Base-by-base conservation (phyloP, 2,329 filamentous ascomycete genomes). In the Ceratocystis harringtonii region DNA sequence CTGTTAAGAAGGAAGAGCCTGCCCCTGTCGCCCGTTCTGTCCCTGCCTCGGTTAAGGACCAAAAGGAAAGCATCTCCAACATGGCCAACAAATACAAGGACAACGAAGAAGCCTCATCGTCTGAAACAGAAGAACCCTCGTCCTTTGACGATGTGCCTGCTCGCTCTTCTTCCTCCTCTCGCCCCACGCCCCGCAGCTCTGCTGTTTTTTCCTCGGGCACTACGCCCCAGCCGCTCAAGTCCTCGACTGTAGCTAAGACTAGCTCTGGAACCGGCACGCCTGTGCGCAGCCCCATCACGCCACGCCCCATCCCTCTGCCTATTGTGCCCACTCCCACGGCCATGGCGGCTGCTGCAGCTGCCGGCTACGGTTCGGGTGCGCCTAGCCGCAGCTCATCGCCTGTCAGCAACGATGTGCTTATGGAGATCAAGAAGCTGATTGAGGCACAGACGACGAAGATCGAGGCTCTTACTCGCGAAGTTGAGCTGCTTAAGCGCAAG, bases 41-140 rank as follows among this genome's bases (percentile, higher is more conserved):
- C 76, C 85, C 88, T 44, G 85, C 86, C 10, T 85, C 84, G 1
- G 83, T 95, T 76, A 87, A 86, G 69, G 89, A 95, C 69, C 92
- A 96, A 77, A 91, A 94, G 74, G 83, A 83, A 32, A 95, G 90
- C 12, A 94, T 96, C 76, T 84, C 90, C 22, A 85, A 85, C 65
- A 87, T 94, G 80, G 92, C 91, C 8, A 85, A 83, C 74, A 95
- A 89, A 75, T 96, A 89, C 76, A 87, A 90, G 70, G 91, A 95
- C 73, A 79, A 87, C 61, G 80, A 82, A 25, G 78, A 78, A 30
- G 83, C 85, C 0, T 58, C 65, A 10, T 71, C 72, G 5, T 80
- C 83, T 12, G 82, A 82, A n/a, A 81, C 82, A 1, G 81, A 84
- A 10, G 83, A 82, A 22, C 81, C 84, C 32, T 92, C 89, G 0